phyloP scores from a whole-genome alignment of 2,329 filamentous ascomycete species.

The Diplodia seriata region DNA sequence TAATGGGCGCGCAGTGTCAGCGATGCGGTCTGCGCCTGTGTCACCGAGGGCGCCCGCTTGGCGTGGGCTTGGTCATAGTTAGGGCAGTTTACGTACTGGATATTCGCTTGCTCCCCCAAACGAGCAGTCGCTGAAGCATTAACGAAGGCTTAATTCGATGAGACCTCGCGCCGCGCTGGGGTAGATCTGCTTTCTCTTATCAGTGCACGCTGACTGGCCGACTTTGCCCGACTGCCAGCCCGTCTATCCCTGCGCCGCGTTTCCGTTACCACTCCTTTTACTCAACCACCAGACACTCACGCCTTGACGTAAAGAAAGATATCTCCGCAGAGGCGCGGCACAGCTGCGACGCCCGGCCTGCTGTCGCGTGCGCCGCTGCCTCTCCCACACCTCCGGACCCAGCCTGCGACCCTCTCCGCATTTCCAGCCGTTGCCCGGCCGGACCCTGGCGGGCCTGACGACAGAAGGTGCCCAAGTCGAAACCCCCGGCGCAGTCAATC shows the following conservation, averaged over 20 bases:
- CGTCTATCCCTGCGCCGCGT: constrained; percentile 4
- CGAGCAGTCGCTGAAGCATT: constrained; percentile 26
- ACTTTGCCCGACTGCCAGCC: constrained; percentile 14
- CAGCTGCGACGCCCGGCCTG: neutral
- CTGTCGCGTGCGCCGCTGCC: neutral
- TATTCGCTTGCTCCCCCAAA: constrained; percentile 27
- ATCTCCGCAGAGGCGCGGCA: constrained; percentile 12
- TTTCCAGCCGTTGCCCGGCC: neutral
- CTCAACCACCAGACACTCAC: constrained; percentile 28
- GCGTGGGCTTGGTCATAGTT: constrained; percentile 33
- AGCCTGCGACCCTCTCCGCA: constrained; percentile 14
- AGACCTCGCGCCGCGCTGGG: constrained; percentile 30
- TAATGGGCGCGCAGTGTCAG: constrained; percentile 27
- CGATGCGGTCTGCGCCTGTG: constrained; percentile 23
- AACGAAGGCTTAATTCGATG: constrained; percentile 32
- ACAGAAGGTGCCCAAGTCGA: neutral
- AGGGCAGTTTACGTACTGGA: constrained; percentile 33
- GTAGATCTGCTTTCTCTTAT: constrained; percentile 29
- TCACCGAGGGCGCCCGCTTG: constrained; percentile 28
- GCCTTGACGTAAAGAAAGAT: constrained; percentile 25
- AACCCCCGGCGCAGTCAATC: constrained; percentile 21
- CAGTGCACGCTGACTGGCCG: constrained; percentile 20
- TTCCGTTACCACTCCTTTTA: constrained; percentile 30
- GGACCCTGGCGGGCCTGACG: constrained; percentile 24
- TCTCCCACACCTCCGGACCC: neutral